Percentiles rank a stretch among this genome's conserved stretches.
Evolutionary conservation across 2,329 filamentous ascomycete genomes (phyloP).

Genomic region (Keithomyces neogunnii): DNA sequence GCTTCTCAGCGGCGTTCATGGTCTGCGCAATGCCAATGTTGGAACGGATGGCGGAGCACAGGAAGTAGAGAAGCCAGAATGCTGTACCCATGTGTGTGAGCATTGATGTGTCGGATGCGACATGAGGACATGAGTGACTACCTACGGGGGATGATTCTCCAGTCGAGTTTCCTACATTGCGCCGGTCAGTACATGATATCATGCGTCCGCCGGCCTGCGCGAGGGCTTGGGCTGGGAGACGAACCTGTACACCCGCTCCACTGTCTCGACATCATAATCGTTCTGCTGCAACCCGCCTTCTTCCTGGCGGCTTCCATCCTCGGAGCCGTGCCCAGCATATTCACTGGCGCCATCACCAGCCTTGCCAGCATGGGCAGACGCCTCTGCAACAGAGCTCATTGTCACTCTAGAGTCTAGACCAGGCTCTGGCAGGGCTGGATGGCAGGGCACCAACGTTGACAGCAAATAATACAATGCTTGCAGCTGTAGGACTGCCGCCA

Average conservation of each 20-base stretch:
- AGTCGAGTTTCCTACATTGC: conserved; percentile 40
- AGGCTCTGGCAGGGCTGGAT: too few relatives aligned
- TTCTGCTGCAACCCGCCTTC: conserved; percentile 1
- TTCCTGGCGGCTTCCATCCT: neutral
- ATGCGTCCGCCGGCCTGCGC: too few relatives aligned
- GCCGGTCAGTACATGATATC: neutral
- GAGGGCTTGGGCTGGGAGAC: neutral
- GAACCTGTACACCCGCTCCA: conserved; percentile 46
- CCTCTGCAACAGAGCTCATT: neutral
- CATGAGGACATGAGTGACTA: neutral
- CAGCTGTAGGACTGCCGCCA: neutral
- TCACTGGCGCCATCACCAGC: conserved; percentile 1
- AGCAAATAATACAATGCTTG: too few relatives aligned
- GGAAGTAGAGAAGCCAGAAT: conserved; percentile 86
- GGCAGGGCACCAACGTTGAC: too few relatives aligned
- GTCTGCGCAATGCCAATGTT: conserved; percentile 93
- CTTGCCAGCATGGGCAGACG: neutral
- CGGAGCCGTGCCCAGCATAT: conserved; percentile 6
- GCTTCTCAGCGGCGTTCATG: conserved; percentile 66
- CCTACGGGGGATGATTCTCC: conserved; percentile 50
- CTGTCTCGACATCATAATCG: conserved; percentile 40
- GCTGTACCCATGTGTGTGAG: conserved; percentile 36
- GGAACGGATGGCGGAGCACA: conserved; percentile 84
- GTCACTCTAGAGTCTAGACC: neutral
- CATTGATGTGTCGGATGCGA: neutral